phyloP scores from a whole-genome alignment of 257 asterid genomes.

The Jacaranda copaia region DNA sequence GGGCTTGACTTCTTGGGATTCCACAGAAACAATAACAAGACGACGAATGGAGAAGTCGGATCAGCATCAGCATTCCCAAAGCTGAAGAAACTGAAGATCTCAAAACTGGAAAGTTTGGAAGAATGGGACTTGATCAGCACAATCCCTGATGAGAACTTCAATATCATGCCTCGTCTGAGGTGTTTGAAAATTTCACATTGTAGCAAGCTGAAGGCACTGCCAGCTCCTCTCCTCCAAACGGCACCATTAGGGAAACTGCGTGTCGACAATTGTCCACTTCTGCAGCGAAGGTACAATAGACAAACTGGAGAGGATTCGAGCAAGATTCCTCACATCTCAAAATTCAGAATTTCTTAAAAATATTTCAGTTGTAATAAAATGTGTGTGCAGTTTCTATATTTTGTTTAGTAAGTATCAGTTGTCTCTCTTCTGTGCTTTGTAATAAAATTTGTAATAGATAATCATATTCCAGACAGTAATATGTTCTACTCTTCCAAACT shows the following conservation, averaged over 20 bases:
- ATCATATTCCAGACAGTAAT: too few relatives aligned
- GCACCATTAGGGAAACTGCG: constrained; percentile 49
- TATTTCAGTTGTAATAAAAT: too few relatives aligned
- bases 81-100: constrained; percentile 64
- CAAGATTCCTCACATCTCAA: constrained; percentile 51
- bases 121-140: constrained; percentile 50
- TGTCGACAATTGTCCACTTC: constrained; percentile 44
- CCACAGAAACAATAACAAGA: neutral
- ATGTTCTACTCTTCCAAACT: too few relatives aligned
- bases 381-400: neutral
- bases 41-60: constrained; percentile 10
- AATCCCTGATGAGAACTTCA: constrained; percentile 18
- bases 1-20: constrained; percentile 48
- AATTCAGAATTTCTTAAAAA: constrained; percentile 43
- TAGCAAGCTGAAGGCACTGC: constrained; percentile 52
- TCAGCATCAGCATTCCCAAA: constrained; percentile 47
- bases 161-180: constrained; percentile 58
- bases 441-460: too few relatives aligned
- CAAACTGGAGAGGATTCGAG: constrained; percentile 48
- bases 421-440: neutral
- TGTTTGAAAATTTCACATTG: constrained; percentile 63
- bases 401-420: neutral
- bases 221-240: constrained; percentile 42
- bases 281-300: constrained; percentile 45
- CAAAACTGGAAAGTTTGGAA: constrained; percentile 55